These are phyloP conservation scores for Magnaporthiopsis rhizophila DNA, from an alignment of 2,329 filamentous ascomycete species.

Conservation along the genomic window DNA sequence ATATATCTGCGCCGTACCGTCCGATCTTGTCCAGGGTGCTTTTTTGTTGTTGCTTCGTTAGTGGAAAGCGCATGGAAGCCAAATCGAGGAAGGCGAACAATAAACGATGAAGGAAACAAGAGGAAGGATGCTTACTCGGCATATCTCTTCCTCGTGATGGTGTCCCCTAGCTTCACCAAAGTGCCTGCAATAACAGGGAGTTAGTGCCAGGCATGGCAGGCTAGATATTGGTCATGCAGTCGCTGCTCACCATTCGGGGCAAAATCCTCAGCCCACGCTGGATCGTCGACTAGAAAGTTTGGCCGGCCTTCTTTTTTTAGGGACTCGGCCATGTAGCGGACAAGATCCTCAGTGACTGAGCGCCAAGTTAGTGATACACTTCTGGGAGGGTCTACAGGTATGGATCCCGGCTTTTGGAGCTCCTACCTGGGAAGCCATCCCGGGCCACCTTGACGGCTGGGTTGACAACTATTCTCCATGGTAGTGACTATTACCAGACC, in stretches of 20 bases:
- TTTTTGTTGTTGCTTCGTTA: conserved; percentile 12
- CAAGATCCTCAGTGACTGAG: conserved; percentile 61
- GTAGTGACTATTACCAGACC: conserved; percentile 34
- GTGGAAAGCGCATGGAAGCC: not conserved
- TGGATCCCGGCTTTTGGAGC: not conserved
- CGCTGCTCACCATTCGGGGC: conserved; percentile 56
- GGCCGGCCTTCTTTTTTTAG: conserved; percentile 13
- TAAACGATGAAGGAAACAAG: no score
- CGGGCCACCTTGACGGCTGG: conserved; percentile 69
- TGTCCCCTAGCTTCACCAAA: conserved; percentile 63
- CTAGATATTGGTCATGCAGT: no score
- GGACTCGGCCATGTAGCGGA: conserved; percentile 58
- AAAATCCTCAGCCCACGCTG: conserved; percentile 80
- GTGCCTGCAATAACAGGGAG: conserved; percentile 25
- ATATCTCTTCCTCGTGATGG: conserved; percentile 72
- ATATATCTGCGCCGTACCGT: conserved; percentile 43
- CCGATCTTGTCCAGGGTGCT: conserved; percentile 71
- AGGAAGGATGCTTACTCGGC: conserved; percentile 37
- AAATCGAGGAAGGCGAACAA: not conserved
- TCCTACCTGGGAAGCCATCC: conserved; percentile 53
- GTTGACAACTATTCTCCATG: conserved; percentile 64
- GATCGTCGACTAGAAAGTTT: conserved; percentile 67
- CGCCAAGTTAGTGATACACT: not conserved
- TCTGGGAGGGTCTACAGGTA: not conserved
- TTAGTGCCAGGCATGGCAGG: not conserved